Evolutionary conservation across 768 basidiomycete species (phyloP), one percentile per base, ranked within the genome.

Genomic region (Phylloporus sp.): DNA sequence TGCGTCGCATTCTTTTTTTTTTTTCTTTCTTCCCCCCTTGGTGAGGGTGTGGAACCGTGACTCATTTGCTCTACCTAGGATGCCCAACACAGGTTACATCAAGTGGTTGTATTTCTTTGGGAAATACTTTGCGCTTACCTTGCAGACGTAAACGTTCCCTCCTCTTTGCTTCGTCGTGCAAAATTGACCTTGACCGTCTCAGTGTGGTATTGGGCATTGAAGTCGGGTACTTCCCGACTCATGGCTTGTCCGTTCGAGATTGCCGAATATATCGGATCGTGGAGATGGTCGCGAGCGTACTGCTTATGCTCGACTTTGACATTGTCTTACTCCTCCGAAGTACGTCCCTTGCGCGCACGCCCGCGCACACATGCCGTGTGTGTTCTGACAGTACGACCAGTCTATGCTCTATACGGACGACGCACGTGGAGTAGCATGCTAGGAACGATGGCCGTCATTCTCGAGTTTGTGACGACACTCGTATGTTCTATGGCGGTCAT

Each of bases 21-120:
- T n/a, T n/a, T n/a, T n/a, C n/a, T n/a, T n/a, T n/a, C n/a, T n/a
- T n/a, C n/a, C n/a, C n/a, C n/a, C n/a, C n/a, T n/a, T n/a, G n/a
- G n/a, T n/a, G n/a, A n/a, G n/a, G n/a, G 23, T 18, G 2, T 10
- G 0, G 27, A 37, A 20, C 14, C n/a, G 1, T 44, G 21, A 32
- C 36, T 21, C 37, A n/a, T n/a, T 2, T 11, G 5, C 22, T 28
- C 6, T 23, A 0, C 23, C 21, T 24, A 63, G 62, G 11, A 55
- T 58, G 47, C 34, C 63, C 8, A 7, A 6, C 4, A 42, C 7
- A 9, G 50, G 58, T 2, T 38, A 42, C 22, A 24, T 58, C 33
- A 64, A 65, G 37, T 64, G 60, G 63, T 9, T 65, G n/a, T 64
- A 56, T 37, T 20, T 65, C 15, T 52, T 62, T 37, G 48, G 48